phyloP scores from a whole-genome alignment of 805 yeast species.

The Saturnispora silvae region DNA sequence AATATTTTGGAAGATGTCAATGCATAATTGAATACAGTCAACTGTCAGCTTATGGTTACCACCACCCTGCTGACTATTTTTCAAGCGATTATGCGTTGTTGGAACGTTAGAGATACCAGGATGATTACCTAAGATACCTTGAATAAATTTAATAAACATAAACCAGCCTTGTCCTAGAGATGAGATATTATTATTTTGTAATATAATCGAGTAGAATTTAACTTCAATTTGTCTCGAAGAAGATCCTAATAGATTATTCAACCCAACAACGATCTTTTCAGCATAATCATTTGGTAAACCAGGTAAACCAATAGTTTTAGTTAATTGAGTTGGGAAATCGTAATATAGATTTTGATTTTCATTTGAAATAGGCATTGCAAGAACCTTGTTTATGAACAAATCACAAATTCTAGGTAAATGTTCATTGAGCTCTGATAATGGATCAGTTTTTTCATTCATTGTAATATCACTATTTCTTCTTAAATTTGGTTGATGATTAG shows the following conservation, averaged over 20 bases:
- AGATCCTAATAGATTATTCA: slow-evolving; percentile 13
- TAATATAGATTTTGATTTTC: slow-evolving; percentile 15
- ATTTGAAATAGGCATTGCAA: slow-evolving; percentile 8
- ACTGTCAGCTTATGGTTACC: slow-evolving; percentile 24
- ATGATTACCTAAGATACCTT: too few species aligned
- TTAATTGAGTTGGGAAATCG: slow-evolving; percentile 18
- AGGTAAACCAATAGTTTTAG: slow-evolving; percentile 19
- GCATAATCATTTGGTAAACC: slow-evolving; percentile 19
- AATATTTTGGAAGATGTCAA: slow-evolving; percentile 14
- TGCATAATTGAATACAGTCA: slow-evolving; percentile 20
- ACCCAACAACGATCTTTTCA: slow-evolving; percentile 12
- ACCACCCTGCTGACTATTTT: slow-evolving; percentile 14
- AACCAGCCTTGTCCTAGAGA: slow-evolving; percentile 12
- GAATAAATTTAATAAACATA: slow-evolving; percentile 15
- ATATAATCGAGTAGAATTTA: slow-evolving; percentile 27
- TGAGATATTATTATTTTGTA: slow-evolving; percentile 19
- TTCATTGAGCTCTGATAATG: slow-evolving; percentile 14
- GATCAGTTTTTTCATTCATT: slow-evolving; percentile 25
- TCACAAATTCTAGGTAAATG: slow-evolving; percentile 14
- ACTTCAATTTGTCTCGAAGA: slow-evolving; percentile 25
- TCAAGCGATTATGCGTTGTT: too few species aligned
- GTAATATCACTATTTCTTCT: slow-evolving; percentile 31
- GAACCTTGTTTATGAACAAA: slow-evolving; percentile 12
- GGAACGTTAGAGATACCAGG: too few species aligned
- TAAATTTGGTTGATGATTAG: not conserved